Conservation (phyloP, 306 rosid species). For the Citrullus colocynthis region DNA sequence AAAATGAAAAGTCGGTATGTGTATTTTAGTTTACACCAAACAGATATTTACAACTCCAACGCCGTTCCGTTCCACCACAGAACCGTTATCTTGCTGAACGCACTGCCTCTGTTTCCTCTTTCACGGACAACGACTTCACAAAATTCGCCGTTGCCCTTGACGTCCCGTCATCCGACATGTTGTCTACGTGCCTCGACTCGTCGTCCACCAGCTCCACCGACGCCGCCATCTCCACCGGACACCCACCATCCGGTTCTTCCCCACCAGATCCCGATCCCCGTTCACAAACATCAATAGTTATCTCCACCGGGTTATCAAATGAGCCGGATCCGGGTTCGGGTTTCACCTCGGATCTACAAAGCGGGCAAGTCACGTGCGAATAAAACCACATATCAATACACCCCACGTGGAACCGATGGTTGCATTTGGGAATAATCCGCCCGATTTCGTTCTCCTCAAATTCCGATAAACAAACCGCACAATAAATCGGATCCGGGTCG, state of each 20-base stretch:
- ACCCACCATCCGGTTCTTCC: neutral
- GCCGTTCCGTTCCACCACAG: neutral
- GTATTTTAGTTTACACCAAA: neutral
- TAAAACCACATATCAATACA: constrained; percentile 89
- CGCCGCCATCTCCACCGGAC: neutral
- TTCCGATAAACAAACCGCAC: constrained; percentile 76
- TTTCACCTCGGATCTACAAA: constrained; percentile 33
- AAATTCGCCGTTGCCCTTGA: neutral
- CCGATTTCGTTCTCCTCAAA: constrained; percentile 53
- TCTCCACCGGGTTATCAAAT: neutral
- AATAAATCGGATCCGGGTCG: constrained; percentile 18
- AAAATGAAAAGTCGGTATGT: neutral
- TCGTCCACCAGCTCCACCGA: neutral
- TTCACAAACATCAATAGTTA: neutral
- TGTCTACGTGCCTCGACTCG: neutral
- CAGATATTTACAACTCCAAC: neutral
- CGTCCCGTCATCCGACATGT: neutral
- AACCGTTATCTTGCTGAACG: neutral
- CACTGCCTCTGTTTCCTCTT: neutral
- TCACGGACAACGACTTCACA: neutral
- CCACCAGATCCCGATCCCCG: neutral
- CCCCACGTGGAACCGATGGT: constrained; percentile 52
- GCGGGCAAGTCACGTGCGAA: constrained; percentile 72
- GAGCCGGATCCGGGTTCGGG: neutral
- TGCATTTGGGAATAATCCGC: constrained; percentile 50